Evolutionary conservation across 306 rosid species (phyloP), one percentile per base, ranked within the genome.

Genomic region (Dalbergia cultrata): DNA sequence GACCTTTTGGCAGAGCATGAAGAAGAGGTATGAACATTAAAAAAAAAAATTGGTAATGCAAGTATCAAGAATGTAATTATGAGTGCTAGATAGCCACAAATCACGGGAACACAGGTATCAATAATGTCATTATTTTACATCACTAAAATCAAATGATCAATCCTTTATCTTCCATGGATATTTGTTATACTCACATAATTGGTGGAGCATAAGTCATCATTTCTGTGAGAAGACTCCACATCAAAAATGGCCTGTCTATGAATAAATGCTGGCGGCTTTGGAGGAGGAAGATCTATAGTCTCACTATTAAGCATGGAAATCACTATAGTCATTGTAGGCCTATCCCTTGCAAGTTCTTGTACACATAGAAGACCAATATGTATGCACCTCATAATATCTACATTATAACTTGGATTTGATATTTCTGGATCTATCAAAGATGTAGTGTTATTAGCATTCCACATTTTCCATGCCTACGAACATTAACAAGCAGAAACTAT

Each of bases 381-480:
- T 72, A 63, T 80, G 74, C 50, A 39, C 79, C 67, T 50, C 18
- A 14, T 16, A 5, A 50, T 13, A 14, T 50, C 57, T 13, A 4
- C 19, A 13, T 14, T 14, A n/a, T 37, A 56, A 11, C 9, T 52
- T 21, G 49, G 49, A 63, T 72, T 66, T 52, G 56, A 37, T 39
- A 72, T 63, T 39, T 21, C 64, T 61, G 69, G 39, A 50, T 75
- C 82, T 57, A 86, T 59, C 9, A 86, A 0, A 16, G 73, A 14
- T 70, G 16, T 13, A 13, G 26, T 53, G 8, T 79, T 71, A 4
- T 10, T 69, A 35, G 58, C 33, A 0, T 9, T 79, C 86, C 89
- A 82, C 14, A 63, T 44, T 41, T 39, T 79, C 89, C 89, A 86
- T 4, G 74, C 84, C 84, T 82, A 16, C 18, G 14, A 50, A 50